Evolutionary conservation across 257 asterid genomes (phyloP).

Genomic region (Nicotiana tabacum): DNA sequence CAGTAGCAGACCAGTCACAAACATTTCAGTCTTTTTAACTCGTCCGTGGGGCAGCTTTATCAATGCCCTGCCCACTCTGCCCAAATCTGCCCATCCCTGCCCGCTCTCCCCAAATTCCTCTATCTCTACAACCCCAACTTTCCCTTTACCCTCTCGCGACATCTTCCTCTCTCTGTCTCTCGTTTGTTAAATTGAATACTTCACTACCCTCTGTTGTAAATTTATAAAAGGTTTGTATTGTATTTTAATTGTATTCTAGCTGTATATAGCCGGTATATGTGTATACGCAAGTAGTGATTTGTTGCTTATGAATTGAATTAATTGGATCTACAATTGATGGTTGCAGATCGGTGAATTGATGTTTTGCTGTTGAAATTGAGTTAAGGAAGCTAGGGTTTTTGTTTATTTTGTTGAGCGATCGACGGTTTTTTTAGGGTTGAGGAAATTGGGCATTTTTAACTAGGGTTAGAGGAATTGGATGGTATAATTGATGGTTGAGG

Average conservation of each 20-base stretch:
- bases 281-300: neutral
- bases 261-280: neutral
- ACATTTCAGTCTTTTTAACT: constrained; percentile 7
- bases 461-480: neutral
- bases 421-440: constrained; percentile 7
- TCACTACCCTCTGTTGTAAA: neutral
- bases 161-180: neutral
- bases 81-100: neutral
- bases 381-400: neutral
- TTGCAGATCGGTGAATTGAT: constrained; percentile 10
- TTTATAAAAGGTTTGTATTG: neutral
- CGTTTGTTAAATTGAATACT: neutral
- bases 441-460: constrained; percentile 9
- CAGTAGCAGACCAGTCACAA: constrained; percentile 1
- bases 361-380: neutral
- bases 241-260: neutral
- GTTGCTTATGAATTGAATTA: neutral
- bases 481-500: constrained; percentile 30
- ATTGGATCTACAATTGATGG: neutral
- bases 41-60: neutral
- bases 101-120: neutral
- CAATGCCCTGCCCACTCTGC: neutral
- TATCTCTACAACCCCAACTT: constrained; percentile 5
- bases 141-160: neutral
- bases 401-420: neutral